Base-by-base conservation (phyloP, 371 early-diverging fungal species). In the Zopfochytrium polystomum region DNA sequence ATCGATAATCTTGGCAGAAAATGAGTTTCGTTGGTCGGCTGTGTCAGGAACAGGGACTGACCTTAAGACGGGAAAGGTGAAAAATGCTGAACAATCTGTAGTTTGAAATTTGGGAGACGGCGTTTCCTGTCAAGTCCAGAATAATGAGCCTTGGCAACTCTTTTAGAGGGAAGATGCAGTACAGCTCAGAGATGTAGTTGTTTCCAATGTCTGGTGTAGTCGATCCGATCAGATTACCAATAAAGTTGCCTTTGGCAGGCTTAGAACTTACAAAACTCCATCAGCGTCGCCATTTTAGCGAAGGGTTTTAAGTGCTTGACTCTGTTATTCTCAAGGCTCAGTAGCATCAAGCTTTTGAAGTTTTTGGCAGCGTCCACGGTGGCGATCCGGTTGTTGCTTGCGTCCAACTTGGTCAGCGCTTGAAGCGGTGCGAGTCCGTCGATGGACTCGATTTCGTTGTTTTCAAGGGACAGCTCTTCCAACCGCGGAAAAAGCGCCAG, bases 51-150 rank as follows among this genome's bases (percentile, higher is more conserved):
- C 30, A n/a, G 20, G 22, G 6, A n/a, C 42, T 42, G 58, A 77
- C 77, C 70, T 81, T 81, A 15, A 81, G 68, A 31, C 74, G 56
- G 9, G 67, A 63, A 9, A 81, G 64, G 59, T 81, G 79, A 59
- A 76, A 81, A 26, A 79, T 77, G 0, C 72, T 73, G 55, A 81
- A 81, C 44, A 81, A 67, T 7, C 80, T 61, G 55, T 78, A 79
- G 59, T 67, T 73, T 34, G 51, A 45, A 2, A 66, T 33, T 31
- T 72, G 63, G 51, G 73, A 77, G 1, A 79, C 76, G 11, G 67
- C 38, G 52, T 81, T 81, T 22, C 78, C 78, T 18, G 78, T 74
- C 38, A 81, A 63, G 65, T 81, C 81, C 13, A 81, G 59, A 23
- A 81, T 76, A 48, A 81, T 79, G 31, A 81, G 54, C 2, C 77